Evolutionary conservation across 305 asterid species (phyloP).

Genomic region (Solanum chacoense): DNA sequence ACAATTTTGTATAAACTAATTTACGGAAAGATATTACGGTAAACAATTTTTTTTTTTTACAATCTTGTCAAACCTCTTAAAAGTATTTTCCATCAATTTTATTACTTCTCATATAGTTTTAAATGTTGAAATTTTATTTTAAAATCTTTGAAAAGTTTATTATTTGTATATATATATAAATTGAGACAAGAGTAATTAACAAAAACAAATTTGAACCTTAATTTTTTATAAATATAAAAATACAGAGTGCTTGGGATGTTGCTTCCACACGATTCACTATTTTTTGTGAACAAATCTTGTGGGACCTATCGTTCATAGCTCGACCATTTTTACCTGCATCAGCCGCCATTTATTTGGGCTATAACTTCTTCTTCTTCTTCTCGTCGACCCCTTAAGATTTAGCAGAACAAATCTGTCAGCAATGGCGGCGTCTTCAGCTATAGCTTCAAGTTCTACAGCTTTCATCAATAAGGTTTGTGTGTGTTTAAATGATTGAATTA

Average conservation of each 20-base stretch:
- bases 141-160: background rate
- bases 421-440: constrained; percentile 59
- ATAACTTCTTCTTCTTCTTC: background rate
- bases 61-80: background rate
- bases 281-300: background rate
- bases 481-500: background rate
- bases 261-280: background rate
- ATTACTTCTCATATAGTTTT: background rate
- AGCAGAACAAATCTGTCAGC: background rate
- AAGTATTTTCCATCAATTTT: background rate
- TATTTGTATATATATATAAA: background rate
- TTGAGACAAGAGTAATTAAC: background rate
- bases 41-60: background rate
- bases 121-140: background rate
- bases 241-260: background rate
- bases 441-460: constrained; percentile 30
- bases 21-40: background rate
- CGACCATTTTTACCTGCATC: background rate
- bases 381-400: background rate
- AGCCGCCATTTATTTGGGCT: background rate
- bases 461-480: constrained; percentile 31
- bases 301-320: background rate
- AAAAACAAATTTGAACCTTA: background rate
- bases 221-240: background rate
- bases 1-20: background rate